Percentiles rank a stretch among this genome's conserved stretches.
These are phyloP conservation scores for Pichia sp. DNA, from an alignment of 1,139 yeast species.

Conservation along the genomic window DNA sequence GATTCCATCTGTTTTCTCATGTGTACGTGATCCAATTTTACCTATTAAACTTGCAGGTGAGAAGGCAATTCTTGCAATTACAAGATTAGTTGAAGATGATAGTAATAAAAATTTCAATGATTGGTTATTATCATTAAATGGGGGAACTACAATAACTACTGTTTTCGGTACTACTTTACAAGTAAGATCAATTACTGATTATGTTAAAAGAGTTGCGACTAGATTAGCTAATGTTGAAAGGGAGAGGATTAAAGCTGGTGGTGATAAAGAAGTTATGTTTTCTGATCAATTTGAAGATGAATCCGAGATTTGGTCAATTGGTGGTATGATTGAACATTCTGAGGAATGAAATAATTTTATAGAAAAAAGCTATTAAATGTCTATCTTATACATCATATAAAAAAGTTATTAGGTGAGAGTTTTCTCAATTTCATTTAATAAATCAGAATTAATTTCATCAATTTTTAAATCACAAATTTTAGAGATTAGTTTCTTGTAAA, in stretches of 20 bases:
- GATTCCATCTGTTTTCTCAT: slow-evolving; percentile 69
- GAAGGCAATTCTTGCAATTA: slow-evolving; percentile 72
- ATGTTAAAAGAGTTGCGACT: slow-evolving; percentile 77
- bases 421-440: slow-evolving; percentile 48
- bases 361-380: too few relatives aligned
- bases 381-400: background rate
- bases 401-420: slow-evolving; percentile 15
- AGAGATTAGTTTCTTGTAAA: slow-evolving; percentile 74
- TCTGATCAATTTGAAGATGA: slow-evolving; percentile 86
- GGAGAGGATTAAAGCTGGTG: slow-evolving; percentile 83
- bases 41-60: slow-evolving; percentile 95
- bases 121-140: slow-evolving; percentile 42
- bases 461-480: slow-evolving; percentile 73
- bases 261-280: slow-evolving; percentile 79
- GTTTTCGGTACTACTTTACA: slow-evolving; percentile 44
- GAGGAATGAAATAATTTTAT: slow-evolving; percentile 14
- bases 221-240: slow-evolving; percentile 81
- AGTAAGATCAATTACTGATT: slow-evolving; percentile 75
- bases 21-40: slow-evolving; percentile 77
- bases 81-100: slow-evolving; percentile 66
- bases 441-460: slow-evolving; percentile 69
- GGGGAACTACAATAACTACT: slow-evolving; percentile 29
- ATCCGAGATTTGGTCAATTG: slow-evolving; percentile 81
- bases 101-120: slow-evolving; percentile 45
- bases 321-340: slow-evolving; percentile 45